Evolutionary conservation across 345 rosid species (phyloP).

Genomic region (Aquilaria yunnanensis): DNA sequence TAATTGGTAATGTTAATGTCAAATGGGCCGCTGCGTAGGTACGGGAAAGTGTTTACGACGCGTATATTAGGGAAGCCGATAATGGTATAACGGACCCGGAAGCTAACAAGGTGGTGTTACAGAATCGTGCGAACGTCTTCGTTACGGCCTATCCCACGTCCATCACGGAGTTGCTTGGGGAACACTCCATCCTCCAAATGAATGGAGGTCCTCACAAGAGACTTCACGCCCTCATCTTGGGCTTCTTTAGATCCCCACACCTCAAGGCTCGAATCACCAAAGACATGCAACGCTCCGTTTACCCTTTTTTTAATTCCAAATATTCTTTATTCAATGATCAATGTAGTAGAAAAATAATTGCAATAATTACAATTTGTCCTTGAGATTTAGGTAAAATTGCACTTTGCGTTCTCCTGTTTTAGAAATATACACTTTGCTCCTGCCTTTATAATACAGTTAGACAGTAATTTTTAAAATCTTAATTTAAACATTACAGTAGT

Average conservation of each 20-base stretch:
- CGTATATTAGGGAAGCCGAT: slow-evolving; percentile 89
- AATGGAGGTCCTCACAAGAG: slow-evolving; percentile 71
- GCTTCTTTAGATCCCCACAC: slow-evolving; percentile 76
- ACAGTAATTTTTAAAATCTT: too few species aligned
- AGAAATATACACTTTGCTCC: too few species aligned
- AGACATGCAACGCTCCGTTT: slow-evolving; percentile 51
- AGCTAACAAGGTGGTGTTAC: slow-evolving; percentile 83
- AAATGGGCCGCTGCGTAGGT: slow-evolving; percentile 20
- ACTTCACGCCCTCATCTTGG: slow-evolving; percentile 65
- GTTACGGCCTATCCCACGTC: slow-evolving; percentile 93
- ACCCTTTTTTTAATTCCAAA: too few species aligned
- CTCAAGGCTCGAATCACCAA: slow-evolving; percentile 57
- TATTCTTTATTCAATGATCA: not conserved
- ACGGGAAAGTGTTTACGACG: slow-evolving; percentile 84
- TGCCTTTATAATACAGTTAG: too few species aligned
- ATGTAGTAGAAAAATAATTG: not conserved
- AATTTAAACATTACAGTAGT: too few species aligned
- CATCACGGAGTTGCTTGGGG: slow-evolving; percentile 57
- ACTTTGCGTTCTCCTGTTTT: too few species aligned
- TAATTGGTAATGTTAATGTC: too few species aligned
- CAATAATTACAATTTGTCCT: too few species aligned
- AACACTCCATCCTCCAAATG: slow-evolving; percentile 71
- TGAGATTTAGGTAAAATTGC: too few species aligned
- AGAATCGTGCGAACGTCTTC: slow-evolving; percentile 70
- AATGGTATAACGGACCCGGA: slow-evolving; percentile 82